Evolutionary conservation across 257 asterid species (phyloP), one percentile per base, ranked within the genome.

Genomic region (Plantago major): DNA sequence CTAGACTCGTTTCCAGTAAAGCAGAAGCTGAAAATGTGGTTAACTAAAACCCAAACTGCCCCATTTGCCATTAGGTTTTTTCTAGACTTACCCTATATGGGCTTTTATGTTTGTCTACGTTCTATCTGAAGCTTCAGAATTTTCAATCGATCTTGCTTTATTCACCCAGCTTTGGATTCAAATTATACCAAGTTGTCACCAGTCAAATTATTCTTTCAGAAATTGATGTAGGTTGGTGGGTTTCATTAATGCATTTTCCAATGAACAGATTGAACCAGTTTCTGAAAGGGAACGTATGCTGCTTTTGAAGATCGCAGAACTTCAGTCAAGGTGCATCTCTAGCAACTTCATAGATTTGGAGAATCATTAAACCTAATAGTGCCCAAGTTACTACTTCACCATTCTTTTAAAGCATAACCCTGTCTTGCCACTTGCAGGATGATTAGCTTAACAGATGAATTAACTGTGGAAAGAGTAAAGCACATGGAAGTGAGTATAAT

Each of bases 271-370:
- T 64, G 96, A 91, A 48, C 63, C 67, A 42, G 67, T 60, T 74
- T 79, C 95, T 46, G 98, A 86, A 67, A 79, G 95, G 85, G 98
- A 91, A 74, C 84, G 78, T 7, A 63, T 84, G 80, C 84, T 91
- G 64, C 87, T 84, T 60, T 62, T 76, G 75, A 86, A 84, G 85
- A 82, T 91, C 62, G 73, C 87, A 9, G 96, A 88, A 76, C 98
- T 91, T 73, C 92, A 91, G 81, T 78, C 95, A 58, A 84, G 97
- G 97, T 90, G 60, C 14, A 46, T 60, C 28, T 33, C 58, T 19
- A 18, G 28, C 50, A 43, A 37, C 56, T 60, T 12, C 8, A 14
- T 50, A 19, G 46, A 42, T 40, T 28, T 43, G 19, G 48, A 62
- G 44, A 46, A 66, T 17, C 42, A 1, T 54, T 50, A 10, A 2